phyloP scores from a whole-genome alignment of 768 basidiomycete species.

The Trametes coccinea region DNA sequence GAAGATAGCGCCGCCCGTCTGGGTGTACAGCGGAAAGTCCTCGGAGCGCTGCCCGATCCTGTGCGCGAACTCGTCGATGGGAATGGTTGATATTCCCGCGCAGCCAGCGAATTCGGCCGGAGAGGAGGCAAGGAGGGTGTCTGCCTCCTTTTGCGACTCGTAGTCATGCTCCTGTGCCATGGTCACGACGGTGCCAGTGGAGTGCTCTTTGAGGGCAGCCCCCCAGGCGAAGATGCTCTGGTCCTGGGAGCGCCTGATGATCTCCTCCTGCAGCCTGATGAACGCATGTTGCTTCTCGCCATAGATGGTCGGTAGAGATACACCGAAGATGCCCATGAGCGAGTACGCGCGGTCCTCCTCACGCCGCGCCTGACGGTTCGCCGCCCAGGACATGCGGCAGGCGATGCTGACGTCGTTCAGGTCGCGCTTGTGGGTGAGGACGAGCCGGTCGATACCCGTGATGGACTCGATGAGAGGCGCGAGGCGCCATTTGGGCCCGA shows the following conservation, averaged over 20 bases:
- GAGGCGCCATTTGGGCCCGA: constrained; percentile 10
- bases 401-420: constrained; percentile 14
- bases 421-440: constrained; percentile 10
- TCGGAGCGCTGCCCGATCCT: neutral
- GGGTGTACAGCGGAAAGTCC: constrained; percentile 10
- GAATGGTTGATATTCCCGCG: constrained; percentile 8
- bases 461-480: constrained; percentile 8
- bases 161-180: constrained; percentile 11
- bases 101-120: constrained; percentile 6
- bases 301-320: constrained; percentile 13
- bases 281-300: constrained; percentile 15
- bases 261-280: constrained; percentile 13
- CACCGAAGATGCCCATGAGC: constrained; percentile 20
- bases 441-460: constrained; percentile 9
- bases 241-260: constrained; percentile 12
- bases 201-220: neutral
- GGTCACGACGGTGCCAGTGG: neutral
- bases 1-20: constrained; percentile 2
- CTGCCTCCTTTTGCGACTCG: neutral
- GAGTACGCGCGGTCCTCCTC: constrained; percentile 22
- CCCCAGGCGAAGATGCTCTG: constrained; percentile 18
- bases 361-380: constrained; percentile 3
- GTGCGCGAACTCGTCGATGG: neutral
- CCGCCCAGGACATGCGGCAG: constrained; percentile 19
- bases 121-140: constrained; percentile 16